Conservation (phyloP, 164 flowering plant genomes). For the Magnolia sinica region DNA sequence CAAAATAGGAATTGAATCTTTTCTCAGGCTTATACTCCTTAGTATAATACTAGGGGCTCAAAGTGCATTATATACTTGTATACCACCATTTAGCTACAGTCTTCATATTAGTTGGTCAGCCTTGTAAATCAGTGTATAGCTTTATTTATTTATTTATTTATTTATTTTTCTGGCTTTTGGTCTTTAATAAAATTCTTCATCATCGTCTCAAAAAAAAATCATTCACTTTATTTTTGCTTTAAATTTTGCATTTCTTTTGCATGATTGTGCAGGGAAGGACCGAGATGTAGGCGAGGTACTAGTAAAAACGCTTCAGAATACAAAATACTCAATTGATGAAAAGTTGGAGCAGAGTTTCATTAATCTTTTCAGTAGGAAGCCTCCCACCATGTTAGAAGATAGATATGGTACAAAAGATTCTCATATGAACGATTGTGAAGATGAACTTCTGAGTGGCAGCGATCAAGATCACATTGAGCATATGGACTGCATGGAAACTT, state of each 20-base stretch:
- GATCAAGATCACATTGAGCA: conserved; percentile 5
- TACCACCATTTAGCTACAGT: neutral
- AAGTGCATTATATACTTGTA: neutral
- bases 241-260: neutral
- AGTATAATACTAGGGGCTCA: neutral
- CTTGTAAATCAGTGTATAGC: no score
- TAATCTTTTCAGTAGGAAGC: conserved; percentile 46
- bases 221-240: neutral
- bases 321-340: conserved; percentile 81
- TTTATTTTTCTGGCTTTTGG: no score
- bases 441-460: neutral
- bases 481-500: conserved; percentile 14
- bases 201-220: neutral
- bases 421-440: conserved; percentile 1
- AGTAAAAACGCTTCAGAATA: conserved; percentile 81
- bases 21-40: neutral
- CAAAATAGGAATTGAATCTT: neutral
- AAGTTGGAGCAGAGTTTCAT: conserved; percentile 71
- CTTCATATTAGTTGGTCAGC: no score
- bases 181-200: no score
- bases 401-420: conserved; percentile 23
- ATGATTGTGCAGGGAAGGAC: conserved; percentile 46
- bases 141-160: no score
- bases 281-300: conserved; percentile 73
- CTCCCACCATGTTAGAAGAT: conserved; percentile 31